Base-by-base conservation (phyloP, 1,139 yeast genomes). In the Insectozyma bohioensis region DNA sequence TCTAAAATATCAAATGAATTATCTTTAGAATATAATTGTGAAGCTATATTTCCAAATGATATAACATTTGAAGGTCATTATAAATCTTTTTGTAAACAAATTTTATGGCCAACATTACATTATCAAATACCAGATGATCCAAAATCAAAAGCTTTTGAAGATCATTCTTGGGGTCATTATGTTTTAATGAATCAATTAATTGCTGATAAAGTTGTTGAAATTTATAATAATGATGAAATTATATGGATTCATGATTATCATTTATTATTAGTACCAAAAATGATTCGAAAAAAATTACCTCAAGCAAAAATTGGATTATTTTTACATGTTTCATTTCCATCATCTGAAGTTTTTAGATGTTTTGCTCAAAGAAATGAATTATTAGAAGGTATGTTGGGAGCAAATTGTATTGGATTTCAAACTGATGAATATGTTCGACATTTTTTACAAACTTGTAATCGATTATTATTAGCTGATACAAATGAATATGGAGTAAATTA, bases 161-260 rank as follows among this genome's bases (percentile, higher is more conserved):
- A 87, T 44, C 95, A 88, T 54, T 85, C 96, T 0, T 92, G 97
- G 96, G 79, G 79, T 24, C 82, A 84, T 50, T 92, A 92, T 56
- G 78, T 77, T 45, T 63, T 71, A 3, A 69, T 90, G 45, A 92
- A 92, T 51, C 87, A 83, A 54, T 61, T 77, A 33, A 75, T 90
- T 48, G 97, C 97, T 0, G 85, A 88, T 40, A 75, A 75, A 46
- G 71, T 90, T 30, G 76, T 84, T 4, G 73, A 72, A 27, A 63
- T 69, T 1, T 88, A 88, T 56, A 63, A 73, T 38, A 40, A 44
- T 11, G 65, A 66, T 32, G 67, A 67, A 39, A 66, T 77, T 30
- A 72, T 92, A 37, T 92, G 97, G 97, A 71, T 92, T 39, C 95
- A 92, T 54, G 98, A 92, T 61, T 92, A 92, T 54, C 97, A 92